Evolutionary conservation across 2,329 filamentous ascomycete genomes (phyloP), one percentile per base, ranked within the genome.

Genomic region (Diaporthe sp.): DNA sequence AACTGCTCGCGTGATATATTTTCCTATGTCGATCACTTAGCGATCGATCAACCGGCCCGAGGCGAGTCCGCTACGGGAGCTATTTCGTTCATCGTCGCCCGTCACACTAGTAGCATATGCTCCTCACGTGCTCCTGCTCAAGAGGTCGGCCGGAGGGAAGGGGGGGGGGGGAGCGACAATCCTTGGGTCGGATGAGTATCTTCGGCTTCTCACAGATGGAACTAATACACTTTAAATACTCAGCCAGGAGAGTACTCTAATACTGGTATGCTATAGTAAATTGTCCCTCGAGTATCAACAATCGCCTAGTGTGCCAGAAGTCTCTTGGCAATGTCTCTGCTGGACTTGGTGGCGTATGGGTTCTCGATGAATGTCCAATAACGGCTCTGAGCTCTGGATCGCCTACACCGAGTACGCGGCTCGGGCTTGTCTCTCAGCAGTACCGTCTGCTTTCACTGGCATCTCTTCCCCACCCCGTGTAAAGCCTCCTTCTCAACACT

Each of bases 41-140:
- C 42, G 47, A 51, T 39, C 28, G 37, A 67, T 55, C 49, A 67
- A 10, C 49, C 71, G 51, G 49, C 72, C 61, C 72, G 72, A 70
- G 37, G 61, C 72, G 72, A 68, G 37, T 39, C 37, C 31, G 49
- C 13, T 37, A 28, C 47, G 17, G 44, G 31, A 22, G 47, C 34
- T 37, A 7, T 15, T 31, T 25, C 39, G 31, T 28, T 39, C 63
- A 25, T 51, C 22, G 15, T 22, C n/a, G 31, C 7, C 47, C 6
- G 22, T 42, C 34, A 20, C 22, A 6, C 25, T 20, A 39, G 49
- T 10, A 28, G 63, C 20, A 25, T 15, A 10, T 67, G 28, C 17
- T 37, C 39, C 39, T 31, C 61, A 65, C 42, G 42, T 51, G 12
- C 63, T 68, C 28, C n/a, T 25, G 31, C 10, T 28, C 5, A 65